Base-by-base conservation (phyloP, 2,329 filamentous ascomycete species). In the Chrysoporthe puriensis region DNA sequence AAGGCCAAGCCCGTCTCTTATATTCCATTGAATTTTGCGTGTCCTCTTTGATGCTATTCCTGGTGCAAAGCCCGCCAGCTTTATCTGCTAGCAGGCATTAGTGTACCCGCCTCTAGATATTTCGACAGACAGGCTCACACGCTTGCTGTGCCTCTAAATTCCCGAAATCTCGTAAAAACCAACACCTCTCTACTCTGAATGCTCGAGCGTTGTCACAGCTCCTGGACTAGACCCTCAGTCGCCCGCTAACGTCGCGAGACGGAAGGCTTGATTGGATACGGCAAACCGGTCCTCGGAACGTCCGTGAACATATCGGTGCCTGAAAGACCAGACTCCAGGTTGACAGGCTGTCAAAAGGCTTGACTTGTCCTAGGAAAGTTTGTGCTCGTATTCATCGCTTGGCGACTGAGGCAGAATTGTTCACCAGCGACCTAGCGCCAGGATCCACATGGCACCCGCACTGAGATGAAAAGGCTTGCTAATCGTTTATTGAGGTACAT, bases 311-410 rank as follows among this genome's bases (percentile, higher is more conserved):
- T 26, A 26, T n/a, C 26, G 44, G 40, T 40, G 40, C 16, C 57
- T 26, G 11, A 40, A 60, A n/a, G 3, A 4, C 21, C 7, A 3
- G 48, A n/a, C 46, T 48, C 46, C 16, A 14, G 14, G 21, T 16
- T 32, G 50, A 16, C 36, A 60, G 44, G 18, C 57, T n/a, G 16
- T 42, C 21, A 6, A n/a, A 60, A 18, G 18, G 40, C n/a, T 18
- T 60, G 57, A 60, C 57, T 5, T 26, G 36, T 26, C 56, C 34
- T 3, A 60, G 57, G 21, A 60, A 60, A 60, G 57, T 40, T 60
- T 60, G 40, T 26, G 18, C n/a, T 60, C 36, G 57, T 60, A 40
- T 44, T 44, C 57, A 60, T n/a, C 9, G 50, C n/a, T n/a, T 54
- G 50, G 50, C 50, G 50, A n/a, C 9, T 26, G 9, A 9, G 50